Evolutionary conservation across 2,329 filamentous ascomycete genomes (phyloP).

Genomic region (Zymoseptoria tritici): DNA sequence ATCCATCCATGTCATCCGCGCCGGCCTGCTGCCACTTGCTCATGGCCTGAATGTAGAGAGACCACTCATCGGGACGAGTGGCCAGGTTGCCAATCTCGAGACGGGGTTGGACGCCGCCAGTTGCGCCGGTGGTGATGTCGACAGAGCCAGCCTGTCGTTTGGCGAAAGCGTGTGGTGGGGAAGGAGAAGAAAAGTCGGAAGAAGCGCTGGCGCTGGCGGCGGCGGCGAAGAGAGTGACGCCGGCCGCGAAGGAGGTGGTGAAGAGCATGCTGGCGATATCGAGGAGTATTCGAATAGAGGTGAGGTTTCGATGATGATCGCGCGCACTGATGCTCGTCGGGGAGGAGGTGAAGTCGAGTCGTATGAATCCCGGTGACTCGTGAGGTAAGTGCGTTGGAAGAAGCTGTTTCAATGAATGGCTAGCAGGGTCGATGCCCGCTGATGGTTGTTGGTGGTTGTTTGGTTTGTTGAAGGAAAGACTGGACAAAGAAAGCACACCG

Average conservation of each 20-base stretch:
- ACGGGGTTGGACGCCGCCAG: slow-evolving; percentile 3
- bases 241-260: background rate
- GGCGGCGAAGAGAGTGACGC: slow-evolving; percentile 1
- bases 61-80: background rate
- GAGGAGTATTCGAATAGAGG: background rate
- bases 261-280: background rate
- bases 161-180: background rate
- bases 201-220: background rate
- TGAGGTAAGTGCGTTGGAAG: background rate
- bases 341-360: background rate
- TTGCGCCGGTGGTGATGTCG: slow-evolving; percentile 1
- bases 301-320: background rate
- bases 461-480: background rate
- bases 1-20: background rate
- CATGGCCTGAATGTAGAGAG: slow-evolving; percentile 1
- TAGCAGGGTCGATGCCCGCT: background rate
- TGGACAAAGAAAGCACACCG: background rate
- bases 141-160: background rate
- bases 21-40: background rate
- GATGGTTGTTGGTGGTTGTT: background rate
- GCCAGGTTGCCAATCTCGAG: slow-evolving; percentile 2
- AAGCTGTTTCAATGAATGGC: background rate
- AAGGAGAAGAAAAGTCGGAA: background rate
- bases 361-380: background rate
- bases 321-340: background rate